Base-by-base conservation (phyloP, 1,284 basidiomycete genomes). In the Cystobasidium pallidum region DNA sequence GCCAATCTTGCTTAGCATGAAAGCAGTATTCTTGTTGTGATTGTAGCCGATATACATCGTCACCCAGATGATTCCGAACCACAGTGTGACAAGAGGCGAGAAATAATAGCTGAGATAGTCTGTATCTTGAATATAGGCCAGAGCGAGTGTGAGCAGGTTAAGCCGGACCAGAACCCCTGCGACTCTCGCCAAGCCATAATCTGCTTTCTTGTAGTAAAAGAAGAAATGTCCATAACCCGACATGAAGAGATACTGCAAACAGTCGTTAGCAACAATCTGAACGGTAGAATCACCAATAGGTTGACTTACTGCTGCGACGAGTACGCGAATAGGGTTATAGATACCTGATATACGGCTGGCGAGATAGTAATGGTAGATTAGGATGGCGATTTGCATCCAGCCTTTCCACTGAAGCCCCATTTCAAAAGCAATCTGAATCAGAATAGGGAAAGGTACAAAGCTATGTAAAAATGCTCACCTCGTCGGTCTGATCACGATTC, bases 361-460 rank as follows among this genome's bases (percentile, higher is more conserved):
- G 30, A 90, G 90, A 64, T 89, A 83, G 80, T 93, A 93, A 81
- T 94, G 92, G 79, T 94, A 94, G 76, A 94, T 88, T 30, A 94
- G 84, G 76, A 94, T 92, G 2, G 86, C 87, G 76, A 94, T 85
- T 83, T 94, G 92, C 92, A 95, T 95, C 92, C 92, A 94, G 0
- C 92, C 92, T 80, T 94, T 94, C 78, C 78, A 79, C 67, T 70
- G 6, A 3, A n/a, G 4, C n/a, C n/a, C n/a, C n/a, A n/a, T 17
- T 17, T 43, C 24, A 32, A 21, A 21, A 2, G 28, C 51, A 10
- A 32, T 54, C 13, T 19, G 2, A 17, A 54, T 39, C 30, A 39
- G 34, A 67, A 30, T 47, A 1, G 32, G 30, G 24, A 7, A 59
- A 43, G 7, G 34, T 3, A 11, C 8, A 6, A 41, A 13, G 24